Evolutionary conservation across 2,329 filamentous ascomycete genomes (phyloP), one percentile per base, ranked within the genome.

Genomic region (Escovopsis weberi): DNA sequence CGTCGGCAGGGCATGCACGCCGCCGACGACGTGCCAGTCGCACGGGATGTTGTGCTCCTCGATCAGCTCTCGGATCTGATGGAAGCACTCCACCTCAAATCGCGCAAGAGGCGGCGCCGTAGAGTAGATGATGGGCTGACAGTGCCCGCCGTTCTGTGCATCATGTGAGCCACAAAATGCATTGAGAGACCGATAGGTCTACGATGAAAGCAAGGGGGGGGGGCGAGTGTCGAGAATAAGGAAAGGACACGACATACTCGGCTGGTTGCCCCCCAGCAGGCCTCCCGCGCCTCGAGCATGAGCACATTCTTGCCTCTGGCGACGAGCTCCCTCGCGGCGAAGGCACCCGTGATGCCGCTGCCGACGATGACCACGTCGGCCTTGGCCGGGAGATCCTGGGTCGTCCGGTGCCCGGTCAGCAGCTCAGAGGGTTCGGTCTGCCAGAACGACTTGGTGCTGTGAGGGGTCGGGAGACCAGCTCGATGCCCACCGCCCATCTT

Each of bases 241-340:
- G 42, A 18, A 39, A 34, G 38, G 38, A 12, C 8, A 26, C 30
- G 7, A 67, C 76, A 68, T 54, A 84, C 80, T 54, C 83, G 65
- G n/a, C 84, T 83, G 1, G 83, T 89, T n/a, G 84, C 84, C 15
- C 84, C 84, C 74, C 75, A 87, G 55, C 83, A 88, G 4, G 79
- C 82, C 64, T 88, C 83, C 52, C 84, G 69, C 12, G 84, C 84
- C 61, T 89, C 84, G 5, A 89, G 67, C 65, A 88, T 71, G 6
- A 88, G 67, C 7, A 87, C 71, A n/a, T 62, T 67, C 45, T 69
- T 62, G 5, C 68, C 64, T 34, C 59, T 63, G 44, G 64, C 67
- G 53, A 63, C 71, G 41, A 85, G 64, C 54, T 75, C 77, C 48
- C 75, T 69, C 4, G 81, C 81, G 1, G 78, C 80, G 59, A 81